Evolutionary conservation across 139 green algal genomes (phyloP).

Genomic region (Spirogloea muscicola): DNA sequence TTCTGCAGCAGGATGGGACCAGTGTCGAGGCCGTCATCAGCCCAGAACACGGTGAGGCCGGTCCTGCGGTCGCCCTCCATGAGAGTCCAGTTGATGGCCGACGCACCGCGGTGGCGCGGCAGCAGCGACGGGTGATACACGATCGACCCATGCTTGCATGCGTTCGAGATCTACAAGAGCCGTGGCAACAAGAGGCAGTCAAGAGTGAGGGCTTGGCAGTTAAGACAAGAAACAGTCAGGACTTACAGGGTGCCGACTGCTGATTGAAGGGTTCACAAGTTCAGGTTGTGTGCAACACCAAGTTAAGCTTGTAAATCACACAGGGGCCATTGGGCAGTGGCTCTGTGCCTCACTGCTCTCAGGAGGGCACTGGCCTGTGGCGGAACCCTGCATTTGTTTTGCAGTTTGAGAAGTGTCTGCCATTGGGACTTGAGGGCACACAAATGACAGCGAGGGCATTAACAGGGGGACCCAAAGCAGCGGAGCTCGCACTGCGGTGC

Average conservation of each 20-base stretch:
- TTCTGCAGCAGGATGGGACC: slow-evolving; percentile 21
- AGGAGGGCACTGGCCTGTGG: too few species aligned
- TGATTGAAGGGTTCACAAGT: too few species aligned
- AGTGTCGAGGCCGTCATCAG: slow-evolving; percentile 25
- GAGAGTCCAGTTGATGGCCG: slow-evolving; percentile 36
- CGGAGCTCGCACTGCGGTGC: too few species aligned
- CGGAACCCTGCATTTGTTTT: too few species aligned
- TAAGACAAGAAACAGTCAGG: background rate
- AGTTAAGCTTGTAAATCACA: too few species aligned
- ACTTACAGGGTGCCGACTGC: background rate
- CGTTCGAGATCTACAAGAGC: slow-evolving; percentile 4
- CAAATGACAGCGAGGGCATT: too few species aligned
- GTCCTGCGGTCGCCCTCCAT: slow-evolving; percentile 34
- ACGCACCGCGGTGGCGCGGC: slow-evolving; percentile 20
- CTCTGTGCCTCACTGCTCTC: too few species aligned
- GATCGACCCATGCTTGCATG: slow-evolving; percentile 26
- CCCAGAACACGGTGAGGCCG: slow-evolving; percentile 28
- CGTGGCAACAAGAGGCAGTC: background rate
- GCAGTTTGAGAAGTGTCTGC: too few species aligned
- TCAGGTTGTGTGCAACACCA: too few species aligned
- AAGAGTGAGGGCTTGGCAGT: background rate
- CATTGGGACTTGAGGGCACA: too few species aligned
- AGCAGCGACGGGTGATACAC: slow-evolving; percentile 32
- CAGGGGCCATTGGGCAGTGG: too few species aligned
- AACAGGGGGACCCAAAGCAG: too few species aligned